A percentile compares a stretch with the other conserved stretches of the same genome.
phyloP scores from a whole-genome alignment of 192 early-diverging fungal species.

The Linderina pennispora region DNA sequence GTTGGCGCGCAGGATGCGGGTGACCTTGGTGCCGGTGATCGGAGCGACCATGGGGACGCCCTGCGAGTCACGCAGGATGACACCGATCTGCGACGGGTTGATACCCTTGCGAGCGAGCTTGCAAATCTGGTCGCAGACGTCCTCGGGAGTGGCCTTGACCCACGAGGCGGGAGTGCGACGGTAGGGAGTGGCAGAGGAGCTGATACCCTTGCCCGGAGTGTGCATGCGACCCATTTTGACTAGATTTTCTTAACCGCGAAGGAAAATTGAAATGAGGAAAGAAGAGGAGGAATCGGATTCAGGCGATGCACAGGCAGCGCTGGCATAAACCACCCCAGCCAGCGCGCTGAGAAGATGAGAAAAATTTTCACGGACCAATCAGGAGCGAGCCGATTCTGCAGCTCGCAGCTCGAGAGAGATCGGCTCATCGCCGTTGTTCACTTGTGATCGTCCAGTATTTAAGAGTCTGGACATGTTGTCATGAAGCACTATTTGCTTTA shows the following conservation, averaged over 20 bases:
- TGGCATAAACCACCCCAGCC: too few relatives aligned
- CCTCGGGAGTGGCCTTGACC: conserved; percentile 96
- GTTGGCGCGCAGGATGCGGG: conserved; percentile 97
- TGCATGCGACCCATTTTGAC: conserved; percentile 90
- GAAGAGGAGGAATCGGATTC: neutral
- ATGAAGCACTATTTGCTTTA: too few relatives aligned
- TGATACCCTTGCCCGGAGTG: conserved; percentile 97
- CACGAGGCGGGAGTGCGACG: conserved; percentile 95
- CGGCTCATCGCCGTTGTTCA: too few relatives aligned
- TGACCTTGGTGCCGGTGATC: conserved; percentile 99
- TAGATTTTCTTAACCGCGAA: neutral
- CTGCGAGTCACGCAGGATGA: conserved; percentile 92
- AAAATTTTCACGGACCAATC: neutral
- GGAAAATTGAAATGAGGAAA: conserved; percentile 7
- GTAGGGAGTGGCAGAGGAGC: conserved; percentile 86
- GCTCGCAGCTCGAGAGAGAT: too few relatives aligned
- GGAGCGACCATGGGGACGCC: conserved; percentile 94
- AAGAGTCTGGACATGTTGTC: too few relatives aligned
- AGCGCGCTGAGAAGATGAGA: conserved; percentile 1
- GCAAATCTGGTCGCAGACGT: conserved; percentile 97
- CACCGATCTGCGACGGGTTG: conserved; percentile 98
- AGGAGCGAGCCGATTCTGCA: too few relatives aligned
- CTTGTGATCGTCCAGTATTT: too few relatives aligned
- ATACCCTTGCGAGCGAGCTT: conserved; percentile 99
- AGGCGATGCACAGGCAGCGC: neutral